phyloP scores from a whole-genome alignment of 2,329 filamentous ascomycete species.

The Trichophaea hybrida region DNA sequence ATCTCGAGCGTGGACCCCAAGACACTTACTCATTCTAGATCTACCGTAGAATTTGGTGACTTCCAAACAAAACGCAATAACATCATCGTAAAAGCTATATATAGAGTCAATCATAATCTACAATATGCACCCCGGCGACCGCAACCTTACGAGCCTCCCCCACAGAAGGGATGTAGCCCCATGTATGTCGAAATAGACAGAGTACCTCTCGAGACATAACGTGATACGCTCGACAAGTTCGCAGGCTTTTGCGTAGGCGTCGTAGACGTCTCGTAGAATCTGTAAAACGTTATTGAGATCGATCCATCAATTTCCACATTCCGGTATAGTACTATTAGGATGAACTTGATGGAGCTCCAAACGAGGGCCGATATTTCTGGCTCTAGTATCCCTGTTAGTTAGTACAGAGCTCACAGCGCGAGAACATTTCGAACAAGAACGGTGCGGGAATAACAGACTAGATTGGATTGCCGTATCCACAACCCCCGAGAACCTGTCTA shows the following conservation, averaged over 20 bases:
- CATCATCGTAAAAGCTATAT: constrained; percentile 1
- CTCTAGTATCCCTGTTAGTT: constrained; percentile 3
- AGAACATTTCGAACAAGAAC: background rate
- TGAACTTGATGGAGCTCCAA: constrained; percentile 4
- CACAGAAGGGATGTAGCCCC: constrained; percentile 1
- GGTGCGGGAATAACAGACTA: background rate
- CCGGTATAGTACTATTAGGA: background rate
- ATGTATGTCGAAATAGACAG: background rate
- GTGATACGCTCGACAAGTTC: constrained; percentile 3
- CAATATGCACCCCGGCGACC: too few species aligned
- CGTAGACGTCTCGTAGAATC: constrained; percentile 3
- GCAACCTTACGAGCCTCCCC: background rate
- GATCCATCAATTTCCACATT: too few species aligned
- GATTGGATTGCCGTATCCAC: constrained; percentile 3
- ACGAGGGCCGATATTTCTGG: background rate
- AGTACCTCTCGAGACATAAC: constrained; percentile 6
- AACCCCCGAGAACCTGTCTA: constrained; percentile 2
- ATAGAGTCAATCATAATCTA: background rate
- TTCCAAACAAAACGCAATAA: constrained; percentile 4
- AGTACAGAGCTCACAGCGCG: background rate
- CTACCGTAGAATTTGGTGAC: constrained; percentile 1
- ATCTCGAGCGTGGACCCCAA: background rate
- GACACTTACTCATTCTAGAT: constrained; percentile 2
- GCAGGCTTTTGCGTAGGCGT: constrained; percentile 2
- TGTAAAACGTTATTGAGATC: background rate